These are phyloP conservation scores for Solanum piurae DNA, from an alignment of 257 asterid genomes.

Conservation along the genomic window DNA sequence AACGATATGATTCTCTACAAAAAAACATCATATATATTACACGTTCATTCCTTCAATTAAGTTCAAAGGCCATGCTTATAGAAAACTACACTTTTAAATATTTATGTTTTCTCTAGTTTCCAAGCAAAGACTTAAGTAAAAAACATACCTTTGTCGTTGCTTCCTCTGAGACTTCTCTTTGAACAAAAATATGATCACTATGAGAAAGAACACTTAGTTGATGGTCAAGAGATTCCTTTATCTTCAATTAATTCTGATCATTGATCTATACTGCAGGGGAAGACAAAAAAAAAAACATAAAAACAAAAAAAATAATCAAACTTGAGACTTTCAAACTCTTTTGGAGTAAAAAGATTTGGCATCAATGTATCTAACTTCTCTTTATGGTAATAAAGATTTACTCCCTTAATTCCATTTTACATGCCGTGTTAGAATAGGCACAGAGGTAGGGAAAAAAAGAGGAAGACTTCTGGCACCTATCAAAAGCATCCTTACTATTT, in stretches of 20 bases:
- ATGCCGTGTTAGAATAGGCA: too few species aligned
- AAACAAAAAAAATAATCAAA: not conserved
- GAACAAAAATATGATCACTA: slow-evolving; percentile 28
- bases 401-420: too few species aligned
- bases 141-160: slow-evolving; percentile 43
- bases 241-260: slow-evolving; percentile 79
- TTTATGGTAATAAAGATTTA: too few species aligned
- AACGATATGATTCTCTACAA: too few species aligned
- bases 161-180: slow-evolving; percentile 48
- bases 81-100: not conserved
- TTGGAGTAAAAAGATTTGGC: not conserved
- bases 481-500: too few species aligned
- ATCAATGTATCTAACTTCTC: not conserved
- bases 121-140: not conserved
- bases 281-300: not conserved
- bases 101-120: not conserved
- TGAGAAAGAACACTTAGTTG: slow-evolving; percentile 61
- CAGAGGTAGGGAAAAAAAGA: too few species aligned
- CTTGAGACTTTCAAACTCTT: not conserved
- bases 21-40: too few species aligned
- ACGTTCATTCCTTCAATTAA: too few species aligned
- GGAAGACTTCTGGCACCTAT: too few species aligned
- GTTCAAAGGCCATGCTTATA: too few species aligned
- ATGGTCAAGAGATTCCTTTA: slow-evolving; percentile 78
- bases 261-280: slow-evolving; percentile 58